Base-by-base conservation (phyloP, 768 basidiomycete species). In the Tricholoma bakamatsutake region DNA sequence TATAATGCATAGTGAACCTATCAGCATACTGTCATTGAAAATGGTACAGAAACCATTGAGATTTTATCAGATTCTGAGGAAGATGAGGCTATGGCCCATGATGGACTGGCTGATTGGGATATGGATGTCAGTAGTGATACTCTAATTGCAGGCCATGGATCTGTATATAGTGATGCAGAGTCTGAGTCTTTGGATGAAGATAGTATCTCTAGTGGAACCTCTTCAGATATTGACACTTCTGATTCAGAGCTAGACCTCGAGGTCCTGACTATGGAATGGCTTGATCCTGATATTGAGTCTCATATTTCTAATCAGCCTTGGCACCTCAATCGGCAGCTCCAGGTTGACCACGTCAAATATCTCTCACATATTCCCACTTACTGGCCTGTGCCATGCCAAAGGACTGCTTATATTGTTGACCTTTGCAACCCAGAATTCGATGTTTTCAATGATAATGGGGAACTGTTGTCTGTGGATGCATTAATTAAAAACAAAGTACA, bases 401-500 rank as follows among this genome's bases (percentile, higher is more conserved):
- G 45, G 5, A 60, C 57, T 1, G 63, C 60, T 3, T 60, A 59
- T 28, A 46, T 66, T 5, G 12, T 66, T 15, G 58, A 66, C 51
- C 33, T 58, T 7, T 40, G 57, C 1, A 52, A 60, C 45, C 54
- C 58, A 21, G 61, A 60, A 34, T 62, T 53, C 28, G 31, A 55
- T 17, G 39, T 64, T 31, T 42, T n/a, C 11, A 51, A 61, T 37
- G 59, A 61, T 10, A 33, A 57, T 2, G 62, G 53, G 5, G 37
- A 42, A 12, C 30, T 59, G 3, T 17, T 56, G 28, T 54, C 57
- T 4, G 54, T 59, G 5, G 65, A 64, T 46, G 57, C 60, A 0
- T 50, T 66, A 7, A 57, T 66, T 5, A 64, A 66, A 54, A 63
- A 64, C 33, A 57, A 58, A 43, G 65, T 64, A 39, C n/a, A 30